phyloP scores from a whole-genome alignment of 2,329 filamentous ascomycete species.

The Pseudocercospora eumusae region DNA sequence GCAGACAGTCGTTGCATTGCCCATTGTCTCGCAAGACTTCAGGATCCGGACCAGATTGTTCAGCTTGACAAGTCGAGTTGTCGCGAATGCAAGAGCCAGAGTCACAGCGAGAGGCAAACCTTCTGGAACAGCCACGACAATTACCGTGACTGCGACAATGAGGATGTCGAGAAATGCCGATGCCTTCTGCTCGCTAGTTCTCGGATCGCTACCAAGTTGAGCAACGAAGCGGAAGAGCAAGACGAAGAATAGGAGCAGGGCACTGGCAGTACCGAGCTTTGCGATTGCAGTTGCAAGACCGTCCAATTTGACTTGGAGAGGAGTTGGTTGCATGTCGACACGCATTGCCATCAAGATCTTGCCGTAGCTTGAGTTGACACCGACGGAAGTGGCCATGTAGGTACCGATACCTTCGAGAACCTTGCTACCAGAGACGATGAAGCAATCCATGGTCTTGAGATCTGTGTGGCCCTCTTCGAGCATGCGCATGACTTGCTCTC shows the following conservation, averaged over 20 bases:
- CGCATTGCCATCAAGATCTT: constrained; percentile 77
- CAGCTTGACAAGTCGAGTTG: constrained; percentile 66
- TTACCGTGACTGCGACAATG: constrained; percentile 65
- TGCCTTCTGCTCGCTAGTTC: constrained; percentile 70
- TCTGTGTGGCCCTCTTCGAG: constrained; percentile 62
- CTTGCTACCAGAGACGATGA: constrained; percentile 84
- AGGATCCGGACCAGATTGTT: constrained; percentile 70
- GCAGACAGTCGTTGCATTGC: constrained; percentile 72
- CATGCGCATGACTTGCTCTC: constrained; percentile 63
- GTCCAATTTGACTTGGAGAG: constrained; percentile 75
- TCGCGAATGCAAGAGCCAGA: constrained; percentile 67
- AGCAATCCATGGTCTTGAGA: constrained; percentile 71
- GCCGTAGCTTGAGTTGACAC: constrained; percentile 72
- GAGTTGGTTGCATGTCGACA: constrained; percentile 75
- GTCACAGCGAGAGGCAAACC: constrained; percentile 68
- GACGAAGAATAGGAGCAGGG: constrained; percentile 77
- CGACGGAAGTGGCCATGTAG: constrained; percentile 75
- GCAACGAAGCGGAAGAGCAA: constrained; percentile 83
- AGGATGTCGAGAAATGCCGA: constrained; percentile 66
- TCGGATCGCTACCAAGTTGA: constrained; percentile 57
- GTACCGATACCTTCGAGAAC: constrained; percentile 74
- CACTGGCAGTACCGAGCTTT: constrained; percentile 73
- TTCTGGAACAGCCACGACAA: constrained; percentile 68
- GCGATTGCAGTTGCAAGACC: constrained; percentile 78
- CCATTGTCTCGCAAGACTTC: constrained; percentile 70